Evolutionary conservation across 2,329 filamentous ascomycete species (phyloP).

Genomic region (Fusarium euwallaceae): DNA sequence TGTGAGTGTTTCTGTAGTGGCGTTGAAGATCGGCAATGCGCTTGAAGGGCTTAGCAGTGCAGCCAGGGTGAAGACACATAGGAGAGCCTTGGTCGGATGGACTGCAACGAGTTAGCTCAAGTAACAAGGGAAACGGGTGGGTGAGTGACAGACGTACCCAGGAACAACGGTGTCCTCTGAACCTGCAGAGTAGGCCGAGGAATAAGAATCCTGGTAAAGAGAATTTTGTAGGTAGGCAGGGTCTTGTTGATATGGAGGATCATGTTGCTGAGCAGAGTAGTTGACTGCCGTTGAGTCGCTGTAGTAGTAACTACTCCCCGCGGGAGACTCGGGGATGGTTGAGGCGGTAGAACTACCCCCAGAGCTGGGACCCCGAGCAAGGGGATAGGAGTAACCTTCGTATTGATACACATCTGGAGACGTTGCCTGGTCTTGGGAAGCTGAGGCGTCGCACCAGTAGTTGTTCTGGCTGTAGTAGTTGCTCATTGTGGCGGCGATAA

Average conservation of each 20-base stretch:
- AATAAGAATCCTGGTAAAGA: constrained; percentile 27
- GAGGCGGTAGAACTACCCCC: constrained; percentile 47
- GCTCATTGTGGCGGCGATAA: constrained; percentile 25
- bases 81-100: constrained; percentile 49
- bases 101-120: constrained; percentile 17
- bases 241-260: constrained; percentile 21
- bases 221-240: constrained; percentile 2
- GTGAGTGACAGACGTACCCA: constrained; percentile 23
- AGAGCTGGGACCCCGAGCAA: constrained; percentile 48
- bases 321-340: constrained; percentile 47
- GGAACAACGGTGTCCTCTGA: constrained; percentile 15
- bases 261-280: constrained; percentile 27
- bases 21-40: constrained; percentile 68
- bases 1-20: constrained; percentile 65
- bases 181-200: constrained; percentile 1
- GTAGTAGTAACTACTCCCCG: constrained; percentile 34
- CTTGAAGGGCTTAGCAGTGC: constrained; percentile 61
- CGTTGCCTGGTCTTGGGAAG: constrained; percentile 35
- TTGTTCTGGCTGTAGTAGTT: constrained; percentile 28
- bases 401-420: constrained; percentile 36
- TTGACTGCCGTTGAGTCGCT: constrained; percentile 26
- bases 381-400: constrained; percentile 44
- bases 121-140: background rate
- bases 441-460: constrained; percentile 30
- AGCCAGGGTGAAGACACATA: constrained; percentile 57